phyloP scores from a whole-genome alignment of 805 yeast genomes.

The Metschnikowia sp. region DNA sequence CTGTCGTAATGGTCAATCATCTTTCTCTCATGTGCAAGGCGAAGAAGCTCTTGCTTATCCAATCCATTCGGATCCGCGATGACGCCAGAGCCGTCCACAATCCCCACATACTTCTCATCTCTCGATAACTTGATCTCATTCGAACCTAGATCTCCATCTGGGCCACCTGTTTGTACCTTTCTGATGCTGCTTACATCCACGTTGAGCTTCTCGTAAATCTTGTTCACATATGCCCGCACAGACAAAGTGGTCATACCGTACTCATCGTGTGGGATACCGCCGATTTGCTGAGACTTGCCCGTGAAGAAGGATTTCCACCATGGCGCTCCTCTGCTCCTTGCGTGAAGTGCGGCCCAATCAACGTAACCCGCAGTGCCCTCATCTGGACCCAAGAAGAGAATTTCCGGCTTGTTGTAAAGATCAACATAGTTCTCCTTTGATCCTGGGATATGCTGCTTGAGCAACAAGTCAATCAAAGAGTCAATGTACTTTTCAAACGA shows the following conservation, averaged over 20 bases:
- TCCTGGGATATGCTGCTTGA: conserved; percentile 68
- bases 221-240: conserved; percentile 86
- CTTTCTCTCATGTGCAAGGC: conserved; percentile 73
- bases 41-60: conserved; percentile 70
- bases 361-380: conserved; percentile 96
- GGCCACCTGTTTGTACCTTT: conserved; percentile 97
- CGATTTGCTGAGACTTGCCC: conserved; percentile 86
- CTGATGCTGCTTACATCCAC: conserved; percentile 56
- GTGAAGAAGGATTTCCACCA: conserved; percentile 99
- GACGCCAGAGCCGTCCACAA: conserved; percentile 96
- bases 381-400: conserved; percentile 97
- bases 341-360: conserved; percentile 97
- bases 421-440: conserved; percentile 83
- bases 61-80: conserved; percentile 88
- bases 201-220: conserved; percentile 74
- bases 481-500: conserved; percentile 93
- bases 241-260: conserved; percentile 97
- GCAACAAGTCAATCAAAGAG: conserved; percentile 78
- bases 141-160: conserved; percentile 97
- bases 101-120: conserved; percentile 78
- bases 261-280: conserved; percentile 98
- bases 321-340: conserved; percentile 85
- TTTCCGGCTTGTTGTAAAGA: conserved; percentile 78
- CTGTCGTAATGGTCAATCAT: conserved; percentile 71
- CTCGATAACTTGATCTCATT: conserved; percentile 88